phyloP scores from a whole-genome alignment of 2,329 filamentous ascomycete genomes.

The Microdochium nivale region DNA sequence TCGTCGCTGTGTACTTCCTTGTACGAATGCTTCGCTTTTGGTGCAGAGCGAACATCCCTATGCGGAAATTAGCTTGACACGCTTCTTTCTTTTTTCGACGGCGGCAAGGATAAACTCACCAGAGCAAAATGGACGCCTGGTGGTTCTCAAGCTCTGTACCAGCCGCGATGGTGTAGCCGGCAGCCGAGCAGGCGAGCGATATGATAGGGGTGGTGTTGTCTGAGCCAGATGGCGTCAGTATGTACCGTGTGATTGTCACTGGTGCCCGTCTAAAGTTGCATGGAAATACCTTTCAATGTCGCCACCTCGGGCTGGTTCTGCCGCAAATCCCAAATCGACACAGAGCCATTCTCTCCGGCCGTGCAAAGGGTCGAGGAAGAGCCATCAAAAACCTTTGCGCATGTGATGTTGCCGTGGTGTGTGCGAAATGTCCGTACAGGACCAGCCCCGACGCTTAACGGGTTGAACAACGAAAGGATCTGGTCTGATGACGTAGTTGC shows the following conservation, averaged over 20 bases:
- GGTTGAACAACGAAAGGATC: constrained; percentile 57
- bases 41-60: constrained; percentile 49
- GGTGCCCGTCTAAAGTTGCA: constrained; percentile 13
- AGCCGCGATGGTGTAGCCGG: constrained; percentile 53
- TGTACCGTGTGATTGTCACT: neutral
- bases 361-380: constrained; percentile 52
- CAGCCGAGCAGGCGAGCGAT: constrained; percentile 53
- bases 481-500: constrained; percentile 64
- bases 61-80: constrained; percentile 7
- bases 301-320: constrained; percentile 32
- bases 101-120: constrained; percentile 31
- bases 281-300: constrained; percentile 36
- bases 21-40: constrained; percentile 42
- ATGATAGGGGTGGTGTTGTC: constrained; percentile 45
- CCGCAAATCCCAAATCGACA: constrained; percentile 59
- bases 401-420: constrained; percentile 55
- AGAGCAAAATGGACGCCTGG: constrained; percentile 51
- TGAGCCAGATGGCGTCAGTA: constrained; percentile 16
- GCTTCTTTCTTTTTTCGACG: neutral
- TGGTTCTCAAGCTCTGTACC: constrained; percentile 65
- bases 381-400: constrained; percentile 46
- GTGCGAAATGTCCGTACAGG: constrained; percentile 38
- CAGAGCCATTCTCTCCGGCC: constrained; percentile 61
- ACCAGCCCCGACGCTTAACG: constrained; percentile 42
- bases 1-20: constrained; percentile 61